Percentiles rank a stretch among this genome's conserved stretches.
These are phyloP conservation scores for Lobosporangium transversale DNA, from an alignment of 192 early-diverging fungal species.

Conservation along the genomic window DNA sequence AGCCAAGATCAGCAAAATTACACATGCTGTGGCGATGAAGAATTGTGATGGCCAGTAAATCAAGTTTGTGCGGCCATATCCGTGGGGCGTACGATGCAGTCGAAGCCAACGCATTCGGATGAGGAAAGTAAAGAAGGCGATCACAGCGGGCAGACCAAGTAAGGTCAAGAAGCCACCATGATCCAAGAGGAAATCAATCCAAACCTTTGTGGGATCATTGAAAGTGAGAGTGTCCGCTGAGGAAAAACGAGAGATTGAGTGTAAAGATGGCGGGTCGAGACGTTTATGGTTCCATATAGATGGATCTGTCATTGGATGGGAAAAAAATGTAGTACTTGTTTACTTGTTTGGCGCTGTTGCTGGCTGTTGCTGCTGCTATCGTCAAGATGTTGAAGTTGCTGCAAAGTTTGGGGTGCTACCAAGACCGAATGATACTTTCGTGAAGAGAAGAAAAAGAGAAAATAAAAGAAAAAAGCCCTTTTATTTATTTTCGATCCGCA, in stretches of 20 bases:
- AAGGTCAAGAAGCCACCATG: constrained; percentile 34
- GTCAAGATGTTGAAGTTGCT: too few species aligned
- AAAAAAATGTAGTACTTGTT: too few species aligned
- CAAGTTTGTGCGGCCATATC: constrained; percentile 25
- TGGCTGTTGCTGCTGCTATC: too few species aligned
- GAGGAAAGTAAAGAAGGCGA: constrained; percentile 7
- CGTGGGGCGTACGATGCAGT: constrained; percentile 8
- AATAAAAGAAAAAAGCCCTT: too few species aligned
- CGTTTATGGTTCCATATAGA: constrained; percentile 16
- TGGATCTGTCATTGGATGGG: constrained; percentile 1
- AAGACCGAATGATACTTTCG: too few species aligned
- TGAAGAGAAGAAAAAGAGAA: too few species aligned
- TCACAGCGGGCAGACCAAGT: constrained; percentile 16
- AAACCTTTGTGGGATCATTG: constrained; percentile 16
- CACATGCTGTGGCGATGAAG: constrained; percentile 9
- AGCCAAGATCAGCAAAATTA: constrained; percentile 2
- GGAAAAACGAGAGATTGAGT: not conserved
- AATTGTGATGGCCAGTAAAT: constrained; percentile 43
- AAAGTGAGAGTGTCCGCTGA: not conserved
- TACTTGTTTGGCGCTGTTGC: too few species aligned
- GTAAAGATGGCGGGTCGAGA: not conserved
- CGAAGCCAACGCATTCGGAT: constrained; percentile 10
- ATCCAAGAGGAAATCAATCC: constrained; percentile 17
- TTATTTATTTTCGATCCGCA: too few species aligned
- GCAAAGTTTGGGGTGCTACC: too few species aligned